Evolutionary conservation across 129 eudicot genomes (phyloP).

Genomic region (Logfia minima): DNA sequence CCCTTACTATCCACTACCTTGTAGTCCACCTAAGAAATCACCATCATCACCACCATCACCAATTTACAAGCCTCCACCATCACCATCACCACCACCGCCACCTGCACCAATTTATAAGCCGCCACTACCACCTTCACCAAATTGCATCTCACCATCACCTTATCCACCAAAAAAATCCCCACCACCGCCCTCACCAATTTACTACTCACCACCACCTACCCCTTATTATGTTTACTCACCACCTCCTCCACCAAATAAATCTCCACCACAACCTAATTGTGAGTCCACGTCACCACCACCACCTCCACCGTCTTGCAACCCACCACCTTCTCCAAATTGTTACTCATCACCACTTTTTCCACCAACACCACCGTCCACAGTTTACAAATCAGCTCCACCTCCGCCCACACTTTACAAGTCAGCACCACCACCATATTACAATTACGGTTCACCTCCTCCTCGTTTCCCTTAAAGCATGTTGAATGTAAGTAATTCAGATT

Average conservation of each 20-base stretch:
- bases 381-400: not conserved
- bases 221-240: not conserved
- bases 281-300: not conserved
- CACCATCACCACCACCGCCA: slow-evolving; percentile 28
- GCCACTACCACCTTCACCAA: slow-evolving; percentile 27
- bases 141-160: not conserved
- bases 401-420: not conserved
- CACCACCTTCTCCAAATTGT: not conserved
- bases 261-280: not conserved
- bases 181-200: not conserved
- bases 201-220: not conserved
- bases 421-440: slow-evolving; percentile 1
- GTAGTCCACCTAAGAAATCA: not conserved
- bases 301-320: not conserved
- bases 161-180: slow-evolving; percentile 18
- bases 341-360: not conserved
- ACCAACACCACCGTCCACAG: not conserved
- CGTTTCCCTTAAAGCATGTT: slow-evolving; percentile 22
- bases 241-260: not conserved
- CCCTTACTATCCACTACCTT: slow-evolving; percentile 26
- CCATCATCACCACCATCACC: not conserved
- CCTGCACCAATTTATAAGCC: slow-evolving; percentile 4
- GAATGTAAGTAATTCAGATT: not conserved
- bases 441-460: slow-evolving; percentile 39
- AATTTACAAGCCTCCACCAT: not conserved